These are phyloP conservation scores for Ramalina intermedia DNA, from an alignment of 495 filamentous ascomycete species.

Conservation along the genomic window DNA sequence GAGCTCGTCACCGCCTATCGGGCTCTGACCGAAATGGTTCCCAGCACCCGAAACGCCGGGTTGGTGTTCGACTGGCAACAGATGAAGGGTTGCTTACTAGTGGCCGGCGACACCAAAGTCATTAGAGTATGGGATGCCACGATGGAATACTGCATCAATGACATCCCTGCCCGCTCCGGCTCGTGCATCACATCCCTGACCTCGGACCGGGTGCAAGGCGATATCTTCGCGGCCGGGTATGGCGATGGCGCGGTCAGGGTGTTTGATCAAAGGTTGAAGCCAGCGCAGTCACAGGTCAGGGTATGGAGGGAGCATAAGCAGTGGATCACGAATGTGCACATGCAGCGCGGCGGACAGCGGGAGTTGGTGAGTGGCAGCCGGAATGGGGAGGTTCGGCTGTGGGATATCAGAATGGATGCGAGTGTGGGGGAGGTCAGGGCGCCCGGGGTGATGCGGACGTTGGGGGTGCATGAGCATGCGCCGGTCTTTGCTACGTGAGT, in stretches of 20 bases:
- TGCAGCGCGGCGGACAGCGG: conserved; percentile 87
- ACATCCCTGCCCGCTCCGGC: conserved; percentile 89
- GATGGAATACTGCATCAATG: conserved; percentile 78
- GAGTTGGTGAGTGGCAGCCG: conserved; percentile 78
- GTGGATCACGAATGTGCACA: conserved; percentile 91
- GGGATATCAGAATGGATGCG: conserved; percentile 81
- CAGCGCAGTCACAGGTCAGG: conserved; percentile 77
- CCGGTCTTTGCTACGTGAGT: conserved; percentile 93
- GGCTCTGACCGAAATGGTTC: conserved; percentile 80
- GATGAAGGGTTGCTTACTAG: conserved; percentile 82
- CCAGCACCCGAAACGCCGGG: conserved; percentile 82
- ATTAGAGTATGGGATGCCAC: conserved; percentile 93
- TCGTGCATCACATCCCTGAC: conserved; percentile 93
- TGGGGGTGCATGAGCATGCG: conserved; percentile 91
- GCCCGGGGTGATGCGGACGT: conserved; percentile 61
- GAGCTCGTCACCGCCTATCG: conserved; percentile 89
- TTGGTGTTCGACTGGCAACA: conserved; percentile 98
- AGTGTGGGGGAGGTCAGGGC: conserved; percentile 59
- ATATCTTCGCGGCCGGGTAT: conserved; percentile 90
- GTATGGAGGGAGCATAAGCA: conserved; percentile 91
- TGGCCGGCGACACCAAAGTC: conserved; percentile 90
- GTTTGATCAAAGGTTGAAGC: conserved; percentile 74
- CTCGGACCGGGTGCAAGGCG: conserved; percentile 91
- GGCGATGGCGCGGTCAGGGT: conserved; percentile 92
- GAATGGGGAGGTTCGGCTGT: conserved; percentile 85